Percentiles rank a stretch among this genome's conserved stretches.
These are phyloP conservation scores for Nigrospora oryzae DNA, from an alignment of 2,329 filamentous ascomycete genomes.

Conservation along the genomic window DNA sequence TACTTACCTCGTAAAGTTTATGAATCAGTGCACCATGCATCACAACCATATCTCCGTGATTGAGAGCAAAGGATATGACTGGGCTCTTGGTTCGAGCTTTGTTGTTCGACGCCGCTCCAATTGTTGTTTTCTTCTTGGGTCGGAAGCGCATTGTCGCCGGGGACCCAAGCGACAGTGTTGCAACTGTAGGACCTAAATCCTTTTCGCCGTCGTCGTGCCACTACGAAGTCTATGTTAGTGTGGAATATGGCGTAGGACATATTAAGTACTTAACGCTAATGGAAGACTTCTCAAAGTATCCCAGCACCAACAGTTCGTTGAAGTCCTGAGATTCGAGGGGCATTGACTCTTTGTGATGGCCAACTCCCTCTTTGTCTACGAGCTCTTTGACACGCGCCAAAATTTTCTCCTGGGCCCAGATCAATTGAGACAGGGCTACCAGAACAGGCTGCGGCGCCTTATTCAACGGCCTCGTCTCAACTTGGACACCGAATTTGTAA, in stretches of 20 bases:
- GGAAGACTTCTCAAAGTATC: slow-evolving; percentile 51
- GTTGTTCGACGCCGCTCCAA: slow-evolving; percentile 16
- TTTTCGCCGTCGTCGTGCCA: slow-evolving; percentile 61
- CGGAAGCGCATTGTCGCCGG: slow-evolving; percentile 50
- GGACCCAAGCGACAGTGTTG: slow-evolving; percentile 51
- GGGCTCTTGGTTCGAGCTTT: slow-evolving; percentile 16
- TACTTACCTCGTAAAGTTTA: slow-evolving; percentile 43
- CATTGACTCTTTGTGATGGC: slow-evolving; percentile 9
- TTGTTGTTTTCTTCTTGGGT: slow-evolving; percentile 32
- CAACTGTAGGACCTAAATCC: slow-evolving; percentile 53
- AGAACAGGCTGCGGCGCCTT: slow-evolving; percentile 39
- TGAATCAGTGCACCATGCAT: slow-evolving; percentile 56
- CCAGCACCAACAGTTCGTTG: slow-evolving; percentile 56
- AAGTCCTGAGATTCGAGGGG: slow-evolving; percentile 31
- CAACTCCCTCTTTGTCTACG: slow-evolving; percentile 1
- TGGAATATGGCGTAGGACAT: background rate
- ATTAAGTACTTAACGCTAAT: slow-evolving; percentile 43
- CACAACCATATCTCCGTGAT: slow-evolving; percentile 56
- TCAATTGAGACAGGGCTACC: slow-evolving; percentile 40
- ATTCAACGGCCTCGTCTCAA: slow-evolving; percentile 39
- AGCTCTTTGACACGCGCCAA: slow-evolving; percentile 19
- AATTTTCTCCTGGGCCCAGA: slow-evolving; percentile 42
- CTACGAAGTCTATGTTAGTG: slow-evolving; percentile 18
- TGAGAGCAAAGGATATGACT: slow-evolving; percentile 32
- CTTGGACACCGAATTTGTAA: slow-evolving; percentile 57